Conservation (phyloP, 2,329 filamentous ascomycete species). For the Coniella vitis region DNA sequence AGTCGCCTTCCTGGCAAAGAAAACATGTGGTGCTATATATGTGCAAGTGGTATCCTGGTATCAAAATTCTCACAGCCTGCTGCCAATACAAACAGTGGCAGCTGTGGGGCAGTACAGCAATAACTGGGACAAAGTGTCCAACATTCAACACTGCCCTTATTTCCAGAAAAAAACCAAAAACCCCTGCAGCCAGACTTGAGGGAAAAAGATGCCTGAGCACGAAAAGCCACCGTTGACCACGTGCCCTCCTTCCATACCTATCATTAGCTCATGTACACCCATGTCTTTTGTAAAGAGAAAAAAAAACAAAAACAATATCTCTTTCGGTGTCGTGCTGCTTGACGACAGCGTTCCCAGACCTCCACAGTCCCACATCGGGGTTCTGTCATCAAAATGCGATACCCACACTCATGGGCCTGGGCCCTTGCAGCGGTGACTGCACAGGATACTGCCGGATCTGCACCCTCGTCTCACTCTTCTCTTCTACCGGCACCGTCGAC, state of each 20-base stretch:
- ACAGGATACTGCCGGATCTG: background rate
- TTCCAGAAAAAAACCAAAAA: constrained; percentile 1
- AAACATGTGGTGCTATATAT: background rate
- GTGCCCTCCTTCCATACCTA: background rate
- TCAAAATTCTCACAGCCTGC: constrained; percentile 10
- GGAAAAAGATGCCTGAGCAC: background rate
- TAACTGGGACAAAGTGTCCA: background rate
- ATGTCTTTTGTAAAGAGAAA: background rate
- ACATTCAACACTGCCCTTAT: background rate
- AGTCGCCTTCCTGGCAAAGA: too few relatives aligned
- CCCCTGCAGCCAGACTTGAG: background rate
- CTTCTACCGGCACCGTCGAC: constrained; percentile 1
- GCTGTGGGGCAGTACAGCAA: too few relatives aligned
- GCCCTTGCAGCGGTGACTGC: constrained; percentile 15
- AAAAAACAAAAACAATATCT: background rate
- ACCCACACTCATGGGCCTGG: constrained; percentile 36
- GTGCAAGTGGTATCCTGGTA: constrained; percentile 15
- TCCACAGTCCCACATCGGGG: too few relatives aligned
- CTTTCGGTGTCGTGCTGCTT: constrained; percentile 11
- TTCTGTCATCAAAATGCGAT: constrained; percentile 33
- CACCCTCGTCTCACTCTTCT: constrained; percentile 8
- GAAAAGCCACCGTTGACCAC: background rate
- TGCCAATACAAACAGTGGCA: constrained; percentile 8
- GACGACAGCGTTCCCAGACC: too few relatives aligned
- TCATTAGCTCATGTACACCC: constrained; percentile 7